Base-by-base conservation (phyloP, 768 basidiomycete genomes). In the Mycena epipterygia region DNA sequence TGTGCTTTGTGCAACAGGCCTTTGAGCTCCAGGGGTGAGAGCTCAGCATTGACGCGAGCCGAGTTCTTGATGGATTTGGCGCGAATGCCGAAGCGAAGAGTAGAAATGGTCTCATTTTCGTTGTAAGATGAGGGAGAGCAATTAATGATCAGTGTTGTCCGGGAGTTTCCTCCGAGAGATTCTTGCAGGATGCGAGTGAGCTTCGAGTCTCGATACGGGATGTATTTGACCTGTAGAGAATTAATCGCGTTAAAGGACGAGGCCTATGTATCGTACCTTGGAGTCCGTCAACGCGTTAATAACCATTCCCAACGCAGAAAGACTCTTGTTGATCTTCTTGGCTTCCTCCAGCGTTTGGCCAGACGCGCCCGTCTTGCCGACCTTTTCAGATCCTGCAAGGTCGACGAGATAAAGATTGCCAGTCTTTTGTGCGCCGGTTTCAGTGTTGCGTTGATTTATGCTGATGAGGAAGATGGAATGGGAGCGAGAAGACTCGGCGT, bases 41-140 rank as follows among this genome's bases (percentile, higher is more conserved):
- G 89, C 81, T 99, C 98, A 61, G 96, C 96, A 81, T 99, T 99
- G 84, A 99, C 95, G 52, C 98, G 94, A 70, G 98, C 98, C 70
- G 94, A 95, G 82, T 99, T 99, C 94, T 99, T 99, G 90, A 99
- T 99, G n/a, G 95, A 95, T 83, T 99, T 99, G n/a, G 98, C 97
- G 73, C 98, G 95, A 79, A 99, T 99, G 86, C 98, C 98, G 80
- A 99, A 99, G 29, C 98, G 93, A n/a, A 99, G 89, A 5, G 98
- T 99, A 3, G 93, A 94, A 37, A 99, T 86, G 0, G 98, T 99
- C 81, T 99, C 98, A 3, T 95, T 86, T 80, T 99, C 98, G 77
- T 99, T 99, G 84, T 96, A 99, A 0, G 95, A 91, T 1, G 96
- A 97, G 21, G 98, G 98, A 21, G 98, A 99, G 78, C 98, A 99